Evolutionary conservation across 371 early-diverging fungal genomes (phyloP).

Genomic region (Lichtheimia ornata): DNA sequence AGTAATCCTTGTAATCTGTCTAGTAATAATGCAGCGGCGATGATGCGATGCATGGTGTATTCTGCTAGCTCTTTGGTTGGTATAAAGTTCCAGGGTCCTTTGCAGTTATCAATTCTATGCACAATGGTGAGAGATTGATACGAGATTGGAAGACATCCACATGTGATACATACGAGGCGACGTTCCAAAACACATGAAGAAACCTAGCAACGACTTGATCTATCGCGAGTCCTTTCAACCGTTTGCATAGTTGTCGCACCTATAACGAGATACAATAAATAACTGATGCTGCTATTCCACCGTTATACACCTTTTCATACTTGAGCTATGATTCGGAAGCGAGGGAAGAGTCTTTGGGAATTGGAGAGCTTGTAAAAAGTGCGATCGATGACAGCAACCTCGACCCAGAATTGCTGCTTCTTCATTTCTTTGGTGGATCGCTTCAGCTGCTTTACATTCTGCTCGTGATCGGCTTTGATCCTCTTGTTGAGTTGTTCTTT

Average conservation of each 20-base stretch:
- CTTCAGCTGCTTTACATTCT: slow-evolving; percentile 12
- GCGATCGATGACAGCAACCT: slow-evolving; percentile 33
- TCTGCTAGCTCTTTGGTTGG: slow-evolving; percentile 40
- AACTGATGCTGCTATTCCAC: background rate
- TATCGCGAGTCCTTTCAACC: slow-evolving; percentile 29
- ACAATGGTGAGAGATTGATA: background rate
- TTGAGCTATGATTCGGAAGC: slow-evolving; percentile 31
- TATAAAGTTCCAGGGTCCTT: slow-evolving; percentile 29
- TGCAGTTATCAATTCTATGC: slow-evolving; percentile 26
- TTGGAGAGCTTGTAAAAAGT: slow-evolving; percentile 38
- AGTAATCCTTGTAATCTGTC: slow-evolving; percentile 38
- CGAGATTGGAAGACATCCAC: background rate
- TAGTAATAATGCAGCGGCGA: slow-evolving; percentile 31
- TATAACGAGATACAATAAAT: background rate
- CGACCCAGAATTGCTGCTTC: slow-evolving; percentile 38
- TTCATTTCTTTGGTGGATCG: slow-evolving; percentile 18
- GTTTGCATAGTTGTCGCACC: slow-evolving; percentile 31
- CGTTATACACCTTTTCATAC: background rate
- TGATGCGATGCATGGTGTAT: slow-evolving; percentile 41
- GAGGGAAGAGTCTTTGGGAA: slow-evolving; percentile 41
- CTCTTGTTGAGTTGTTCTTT: too few relatives aligned
- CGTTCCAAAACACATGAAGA: slow-evolving; percentile 37
- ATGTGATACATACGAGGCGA: slow-evolving; percentile 21
- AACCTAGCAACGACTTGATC: slow-evolving; percentile 30
- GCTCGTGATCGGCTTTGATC: background rate